Evolutionary conservation across 305 asterid species (phyloP).

Genomic region (Ilex paraguariensis): DNA sequence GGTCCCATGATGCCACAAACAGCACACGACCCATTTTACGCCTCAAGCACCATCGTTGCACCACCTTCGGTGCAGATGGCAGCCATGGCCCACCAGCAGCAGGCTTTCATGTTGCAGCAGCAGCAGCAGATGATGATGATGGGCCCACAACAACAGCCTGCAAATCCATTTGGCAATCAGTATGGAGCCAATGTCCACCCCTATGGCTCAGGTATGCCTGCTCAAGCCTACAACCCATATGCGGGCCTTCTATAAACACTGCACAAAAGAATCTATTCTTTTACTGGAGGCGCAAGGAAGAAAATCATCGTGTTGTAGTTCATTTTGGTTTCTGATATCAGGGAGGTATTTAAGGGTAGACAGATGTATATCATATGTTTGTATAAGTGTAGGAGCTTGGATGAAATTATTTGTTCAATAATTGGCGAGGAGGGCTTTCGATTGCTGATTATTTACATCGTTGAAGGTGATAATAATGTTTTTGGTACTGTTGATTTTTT

Average conservation of each 20-base stretch:
- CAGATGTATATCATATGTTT: constrained; percentile 42
- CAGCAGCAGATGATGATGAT: constrained; percentile 37
- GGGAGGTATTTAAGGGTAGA: constrained; percentile 24
- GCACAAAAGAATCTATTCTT: constrained; percentile 5
- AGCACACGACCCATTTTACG: constrained; percentile 67
- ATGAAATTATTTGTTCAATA: constrained; percentile 49
- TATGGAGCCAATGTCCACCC: constrained; percentile 46
- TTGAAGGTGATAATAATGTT: constrained; percentile 21
- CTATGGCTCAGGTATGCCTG: constrained; percentile 63
- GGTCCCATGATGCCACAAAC: constrained; percentile 37
- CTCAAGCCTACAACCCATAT: constrained; percentile 36
- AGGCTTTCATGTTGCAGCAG: constrained; percentile 48
- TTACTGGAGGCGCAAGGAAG: constrained; percentile 13
- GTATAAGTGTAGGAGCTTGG: constrained; percentile 42
- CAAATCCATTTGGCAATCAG: constrained; percentile 68
- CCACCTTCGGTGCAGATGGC: constrained; percentile 73
- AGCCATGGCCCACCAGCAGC: constrained; percentile 60
- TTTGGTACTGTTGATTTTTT: constrained; percentile 16
- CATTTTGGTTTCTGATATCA: constrained; percentile 20
- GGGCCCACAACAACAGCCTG: constrained; percentile 44
- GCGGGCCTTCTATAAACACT: background rate
- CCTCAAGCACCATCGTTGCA: constrained; percentile 55
- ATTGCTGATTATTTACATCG: constrained; percentile 28
- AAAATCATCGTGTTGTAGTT: constrained; percentile 14
- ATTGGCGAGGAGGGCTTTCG: constrained; percentile 28